Base-by-base conservation (phyloP, 495 filamentous ascomycete species). In the Glarea lozoyensis region DNA sequence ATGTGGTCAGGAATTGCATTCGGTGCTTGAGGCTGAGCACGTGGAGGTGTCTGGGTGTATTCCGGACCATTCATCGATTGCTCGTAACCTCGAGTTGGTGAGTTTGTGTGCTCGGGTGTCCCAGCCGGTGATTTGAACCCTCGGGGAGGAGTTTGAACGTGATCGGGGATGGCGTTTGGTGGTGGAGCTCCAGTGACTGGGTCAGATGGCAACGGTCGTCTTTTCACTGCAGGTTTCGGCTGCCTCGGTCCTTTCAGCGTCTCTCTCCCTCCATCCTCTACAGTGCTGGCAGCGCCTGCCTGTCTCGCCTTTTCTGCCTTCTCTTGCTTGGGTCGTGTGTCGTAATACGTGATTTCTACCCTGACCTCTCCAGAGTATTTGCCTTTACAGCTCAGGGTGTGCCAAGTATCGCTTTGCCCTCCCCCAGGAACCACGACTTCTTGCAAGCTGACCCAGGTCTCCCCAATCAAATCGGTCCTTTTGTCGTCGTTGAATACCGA, bases 401-500 rank as follows among this genome's bases (percentile, higher is more conserved):
- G 89, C 93, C 93, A 97, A 18, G 83, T 72, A 59, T 97, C 92
- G 51, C 79, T 88, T 52, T 94, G 87, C 25, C 93, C 88, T 22
- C 92, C 92, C 35, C 90, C 90, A 2, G 77, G 73, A 16, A 88
- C 74, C 38, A 99, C 66, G 39, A 99, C 79, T 54, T 79, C 75
- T 33, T 83, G 78, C 36, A 99, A 65, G 54, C 83, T 80, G 34
- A 96, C 73, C 80, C 84, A 94, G 2, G 83, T 75, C 60, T 99
- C 92, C 43, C 92, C 93, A 53, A 98, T 95, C 47, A 98, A 58
- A 40, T 98, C 90, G 0, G 88, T 95, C 65, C 80, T 88, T 63
- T 93, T 95, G 59, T 98, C 90, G 55, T 98, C 90, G 58, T 94
- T 96, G 70, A 97, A 97, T 4, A 95, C 80, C 4, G 88, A 93